A percentile compares a stretch with the other conserved stretches of the same genome.
Evolutionary conservation across 768 basidiomycete species (phyloP).

Genomic region (Rubroboletus satanas): DNA sequence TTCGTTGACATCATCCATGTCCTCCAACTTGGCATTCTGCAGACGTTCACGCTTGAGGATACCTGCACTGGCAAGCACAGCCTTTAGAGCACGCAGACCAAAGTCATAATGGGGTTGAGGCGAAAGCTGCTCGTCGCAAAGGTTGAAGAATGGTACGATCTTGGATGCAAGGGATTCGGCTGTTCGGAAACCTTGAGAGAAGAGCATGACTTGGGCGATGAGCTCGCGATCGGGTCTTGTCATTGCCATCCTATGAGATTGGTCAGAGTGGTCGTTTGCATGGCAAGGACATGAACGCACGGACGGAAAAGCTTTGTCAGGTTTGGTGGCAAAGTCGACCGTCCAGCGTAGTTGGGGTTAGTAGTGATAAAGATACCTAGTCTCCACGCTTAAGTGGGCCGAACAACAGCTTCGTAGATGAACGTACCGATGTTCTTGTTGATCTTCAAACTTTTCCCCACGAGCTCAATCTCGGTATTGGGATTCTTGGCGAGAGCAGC

Average conservation of each 20-base stretch:
- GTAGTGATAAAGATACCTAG: slow-evolving; percentile 97
- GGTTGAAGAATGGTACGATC: slow-evolving; percentile 98
- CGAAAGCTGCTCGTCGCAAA: slow-evolving; percentile 95
- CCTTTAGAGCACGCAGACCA: slow-evolving; percentile 94
- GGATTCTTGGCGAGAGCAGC: slow-evolving; percentile 80
- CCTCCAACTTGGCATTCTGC: slow-evolving; percentile 41
- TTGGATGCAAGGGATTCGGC: slow-evolving; percentile 97
- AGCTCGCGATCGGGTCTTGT: slow-evolving; percentile 96
- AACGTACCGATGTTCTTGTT: slow-evolving; percentile 84
- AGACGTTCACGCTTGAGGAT: slow-evolving; percentile 93
- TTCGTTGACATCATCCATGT: slow-evolving; percentile 41
- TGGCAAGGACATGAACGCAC: slow-evolving; percentile 42
- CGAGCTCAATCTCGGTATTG: slow-evolving; percentile 88
- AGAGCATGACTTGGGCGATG: slow-evolving; percentile 98
- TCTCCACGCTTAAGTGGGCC: slow-evolving; percentile 8
- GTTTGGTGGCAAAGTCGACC: slow-evolving; percentile 85
- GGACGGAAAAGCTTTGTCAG: slow-evolving; percentile 91
- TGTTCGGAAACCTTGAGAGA: slow-evolving; percentile 98
- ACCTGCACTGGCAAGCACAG: slow-evolving; percentile 94
- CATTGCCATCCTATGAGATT: slow-evolving; percentile 84
- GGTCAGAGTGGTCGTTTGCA: slow-evolving; percentile 6
- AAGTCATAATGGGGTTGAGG: slow-evolving; percentile 99
- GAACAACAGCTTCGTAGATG: neutral
- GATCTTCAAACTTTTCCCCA: slow-evolving; percentile 90
- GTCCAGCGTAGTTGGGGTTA: slow-evolving; percentile 98